Conservation (phyloP, 2,329 filamentous ascomycete genomes). For the Colletotrichum cereale region DNA sequence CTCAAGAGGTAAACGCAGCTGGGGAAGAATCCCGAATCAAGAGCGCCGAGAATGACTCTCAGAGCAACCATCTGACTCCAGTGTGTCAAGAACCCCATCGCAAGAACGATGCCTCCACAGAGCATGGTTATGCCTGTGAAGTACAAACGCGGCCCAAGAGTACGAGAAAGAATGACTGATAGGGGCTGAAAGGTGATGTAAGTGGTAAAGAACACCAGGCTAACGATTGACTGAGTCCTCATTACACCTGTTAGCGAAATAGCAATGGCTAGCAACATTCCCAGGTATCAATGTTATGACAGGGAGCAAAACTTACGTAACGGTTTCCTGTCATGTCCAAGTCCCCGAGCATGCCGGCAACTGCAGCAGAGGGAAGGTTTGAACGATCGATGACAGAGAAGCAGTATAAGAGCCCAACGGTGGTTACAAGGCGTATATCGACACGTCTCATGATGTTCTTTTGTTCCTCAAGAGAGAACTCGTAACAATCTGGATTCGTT, state of each 20-base stretch:
- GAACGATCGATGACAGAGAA: slow-evolving; percentile 43
- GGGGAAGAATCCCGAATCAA: slow-evolving; percentile 58
- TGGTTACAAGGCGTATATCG: slow-evolving; percentile 49
- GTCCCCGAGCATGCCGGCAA: slow-evolving; percentile 40
- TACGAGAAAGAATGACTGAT: slow-evolving; percentile 41
- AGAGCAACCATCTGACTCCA: slow-evolving; percentile 38
- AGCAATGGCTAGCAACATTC: neutral
- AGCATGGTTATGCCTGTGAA: slow-evolving; percentile 41
- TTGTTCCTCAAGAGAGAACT: slow-evolving; percentile 2
- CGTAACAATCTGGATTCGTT: neutral
- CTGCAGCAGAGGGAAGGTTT: slow-evolving; percentile 39
- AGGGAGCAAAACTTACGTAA: slow-evolving; percentile 27
- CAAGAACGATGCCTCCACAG: slow-evolving; percentile 45
- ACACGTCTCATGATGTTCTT: slow-evolving; percentile 42
- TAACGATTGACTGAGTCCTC: slow-evolving; percentile 35
- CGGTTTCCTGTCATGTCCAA: slow-evolving; percentile 39
- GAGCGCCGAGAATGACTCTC: slow-evolving; percentile 41
- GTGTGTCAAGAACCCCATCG: slow-evolving; percentile 43
- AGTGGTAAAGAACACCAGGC: slow-evolving; percentile 43
- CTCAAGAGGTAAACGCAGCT: slow-evolving; percentile 69
- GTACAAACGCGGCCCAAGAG: slow-evolving; percentile 43
- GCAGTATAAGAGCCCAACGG: slow-evolving; percentile 43
- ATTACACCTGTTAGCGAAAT: neutral
- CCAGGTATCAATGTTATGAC: neutral
- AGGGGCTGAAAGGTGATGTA: slow-evolving; percentile 44